Percentiles rank a stretch among this genome's conserved stretches.
phyloP scores from a whole-genome alignment of 805 yeast species.

The Candida rishiriensis region DNA sequence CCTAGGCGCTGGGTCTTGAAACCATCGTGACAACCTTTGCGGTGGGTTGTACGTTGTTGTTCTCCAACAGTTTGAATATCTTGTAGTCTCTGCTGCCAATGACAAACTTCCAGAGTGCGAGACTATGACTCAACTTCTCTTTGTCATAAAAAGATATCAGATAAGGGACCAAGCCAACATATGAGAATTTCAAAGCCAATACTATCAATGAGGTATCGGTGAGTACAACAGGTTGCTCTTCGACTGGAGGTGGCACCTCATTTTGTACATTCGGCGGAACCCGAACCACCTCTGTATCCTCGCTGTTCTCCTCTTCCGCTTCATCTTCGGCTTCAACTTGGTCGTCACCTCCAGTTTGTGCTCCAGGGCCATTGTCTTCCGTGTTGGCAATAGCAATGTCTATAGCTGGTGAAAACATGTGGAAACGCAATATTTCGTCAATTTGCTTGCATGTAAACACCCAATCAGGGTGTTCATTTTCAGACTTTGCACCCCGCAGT shows the following conservation, averaged over 20 bases:
- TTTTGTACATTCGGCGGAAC: too few relatives aligned
- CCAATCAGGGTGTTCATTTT: not conserved
- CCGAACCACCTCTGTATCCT: not conserved
- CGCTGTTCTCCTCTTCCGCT: not conserved
- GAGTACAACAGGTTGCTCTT: not conserved
- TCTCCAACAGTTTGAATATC: slow-evolving; percentile 10
- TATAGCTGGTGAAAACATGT: not conserved
- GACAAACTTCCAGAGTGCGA: slow-evolving; percentile 18
- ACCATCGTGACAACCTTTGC: slow-evolving; percentile 6
- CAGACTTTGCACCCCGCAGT: slow-evolving; percentile 1
- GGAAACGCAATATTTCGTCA: not conserved
- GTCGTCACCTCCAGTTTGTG: too few relatives aligned
- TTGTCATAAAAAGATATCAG: slow-evolving; percentile 1
- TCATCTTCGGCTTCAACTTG: not conserved
- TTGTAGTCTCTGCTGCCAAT: slow-evolving; percentile 12
- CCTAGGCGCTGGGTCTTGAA: not conserved
- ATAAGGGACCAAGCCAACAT: not conserved
- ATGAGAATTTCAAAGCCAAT: not conserved
- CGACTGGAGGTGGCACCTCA: not conserved
- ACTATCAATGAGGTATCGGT: not conserved
- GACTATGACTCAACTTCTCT: slow-evolving; percentile 9
- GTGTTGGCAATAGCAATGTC: too few relatives aligned
- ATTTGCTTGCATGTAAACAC: not conserved
- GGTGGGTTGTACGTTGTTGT: slow-evolving; percentile 13
- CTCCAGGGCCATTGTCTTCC: too few relatives aligned